These are phyloP conservation scores for Kwoniella pini DNA, from an alignment of 768 basidiomycete species.

Conservation along the genomic window DNA sequence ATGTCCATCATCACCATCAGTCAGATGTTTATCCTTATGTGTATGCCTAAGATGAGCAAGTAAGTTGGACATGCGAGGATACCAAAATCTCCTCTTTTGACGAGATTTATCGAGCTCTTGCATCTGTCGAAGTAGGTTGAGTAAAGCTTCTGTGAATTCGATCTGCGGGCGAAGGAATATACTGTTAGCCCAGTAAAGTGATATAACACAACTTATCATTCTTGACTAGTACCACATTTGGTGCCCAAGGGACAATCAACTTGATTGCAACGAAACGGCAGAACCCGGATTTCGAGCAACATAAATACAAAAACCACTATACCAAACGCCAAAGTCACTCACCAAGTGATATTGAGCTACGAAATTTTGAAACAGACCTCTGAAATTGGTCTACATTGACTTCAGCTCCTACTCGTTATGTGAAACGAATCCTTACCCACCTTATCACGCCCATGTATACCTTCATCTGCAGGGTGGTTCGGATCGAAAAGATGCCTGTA, in stretches of 20 bases:
- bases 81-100: constrained; percentile 35
- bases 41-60: constrained; percentile 28
- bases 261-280: background rate
- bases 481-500: constrained; percentile 50
- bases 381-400: constrained; percentile 26
- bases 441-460: constrained; percentile 12
- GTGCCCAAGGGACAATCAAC: background rate
- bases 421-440: constrained; percentile 7
- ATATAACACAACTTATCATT: background rate
- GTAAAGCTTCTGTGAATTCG: constrained; percentile 43
- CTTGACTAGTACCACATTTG: background rate
- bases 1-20: constrained; percentile 33
- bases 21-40: constrained; percentile 27
- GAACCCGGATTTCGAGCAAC: background rate
- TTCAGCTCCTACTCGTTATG: background rate
- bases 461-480: constrained; percentile 26
- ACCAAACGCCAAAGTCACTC: background rate
- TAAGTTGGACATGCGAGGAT: constrained; percentile 24
- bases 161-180: constrained; percentile 24
- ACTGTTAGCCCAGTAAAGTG: background rate
- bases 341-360: constrained; percentile 50
- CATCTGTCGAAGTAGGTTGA: constrained; percentile 36
- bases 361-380: constrained; percentile 48
- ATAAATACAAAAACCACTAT: background rate
- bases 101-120: constrained; percentile 33